Evolutionary conservation across 805 yeast genomes (phyloP).

Genomic region (Huiozyma sinensis): DNA sequence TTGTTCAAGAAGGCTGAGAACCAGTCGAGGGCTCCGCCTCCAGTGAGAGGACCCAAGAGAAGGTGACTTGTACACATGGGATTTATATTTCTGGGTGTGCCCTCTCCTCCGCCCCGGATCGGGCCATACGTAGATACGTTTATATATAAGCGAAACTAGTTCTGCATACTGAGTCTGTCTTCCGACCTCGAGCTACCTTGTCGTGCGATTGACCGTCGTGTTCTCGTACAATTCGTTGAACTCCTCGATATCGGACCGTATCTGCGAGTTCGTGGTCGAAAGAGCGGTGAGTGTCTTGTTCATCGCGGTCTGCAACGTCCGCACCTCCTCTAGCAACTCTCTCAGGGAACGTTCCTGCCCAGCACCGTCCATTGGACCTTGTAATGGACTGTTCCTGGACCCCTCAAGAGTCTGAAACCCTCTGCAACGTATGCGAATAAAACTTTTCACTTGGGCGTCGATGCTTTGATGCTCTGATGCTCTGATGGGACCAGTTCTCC

Average conservation of each 20-base stretch:
- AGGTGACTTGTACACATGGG: slow-evolving; percentile 11
- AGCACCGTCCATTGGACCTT: neutral
- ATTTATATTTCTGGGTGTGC: neutral
- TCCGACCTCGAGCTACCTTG: neutral
- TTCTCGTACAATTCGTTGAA: slow-evolving; percentile 17
- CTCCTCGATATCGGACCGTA: slow-evolving; percentile 21
- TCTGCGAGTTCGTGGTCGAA: slow-evolving; percentile 14
- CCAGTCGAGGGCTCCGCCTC: slow-evolving; percentile 56
- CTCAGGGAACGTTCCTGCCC: too few species aligned
- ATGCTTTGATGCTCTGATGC: neutral
- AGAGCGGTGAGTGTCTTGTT: slow-evolving; percentile 11
- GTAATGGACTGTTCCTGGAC: neutral
- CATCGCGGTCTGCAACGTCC: slow-evolving; percentile 20
- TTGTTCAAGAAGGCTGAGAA: slow-evolving; percentile 50
- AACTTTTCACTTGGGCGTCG: slow-evolving; percentile 1
- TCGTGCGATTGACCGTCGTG: slow-evolving; percentile 1
- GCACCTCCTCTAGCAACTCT: slow-evolving; percentile 1
- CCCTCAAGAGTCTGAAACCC: neutral
- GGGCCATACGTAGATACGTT: neutral
- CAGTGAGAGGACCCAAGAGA: slow-evolving; percentile 50
- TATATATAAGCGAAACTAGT: neutral
- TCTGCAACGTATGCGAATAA: neutral
- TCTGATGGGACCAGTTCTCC: too few species aligned
- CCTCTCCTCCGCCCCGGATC: neutral
- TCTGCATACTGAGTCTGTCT: neutral